Percentiles rank a stretch among this genome's conserved stretches.
phyloP scores from a whole-genome alignment of 176 grass and related monocot species.

The Oryza coarctata region DNA sequence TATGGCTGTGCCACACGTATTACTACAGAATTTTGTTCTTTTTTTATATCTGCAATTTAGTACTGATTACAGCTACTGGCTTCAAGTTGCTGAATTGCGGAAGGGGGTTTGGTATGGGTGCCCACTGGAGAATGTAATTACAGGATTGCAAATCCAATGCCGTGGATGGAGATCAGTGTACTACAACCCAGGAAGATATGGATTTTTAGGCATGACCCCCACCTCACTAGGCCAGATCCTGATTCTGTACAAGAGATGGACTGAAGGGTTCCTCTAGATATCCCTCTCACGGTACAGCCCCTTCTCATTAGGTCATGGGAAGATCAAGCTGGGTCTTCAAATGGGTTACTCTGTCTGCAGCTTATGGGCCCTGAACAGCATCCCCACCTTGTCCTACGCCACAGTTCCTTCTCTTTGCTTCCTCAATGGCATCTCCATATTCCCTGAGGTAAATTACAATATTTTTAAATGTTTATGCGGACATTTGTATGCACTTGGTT shows the following conservation, averaged over 20 bases:
- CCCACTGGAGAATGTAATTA: slow-evolving; percentile 75
- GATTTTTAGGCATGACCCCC: slow-evolving; percentile 63
- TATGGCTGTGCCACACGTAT: not conserved
- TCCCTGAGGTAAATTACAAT: slow-evolving; percentile 53
- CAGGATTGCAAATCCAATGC: slow-evolving; percentile 74
- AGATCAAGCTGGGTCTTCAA: slow-evolving; percentile 60
- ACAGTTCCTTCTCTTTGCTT: slow-evolving; percentile 67
- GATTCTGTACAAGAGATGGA: slow-evolving; percentile 87
- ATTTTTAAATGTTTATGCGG: not conserved
- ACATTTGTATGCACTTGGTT: not conserved
- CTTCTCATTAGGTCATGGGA: slow-evolving; percentile 52
- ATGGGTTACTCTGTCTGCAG: slow-evolving; percentile 67
- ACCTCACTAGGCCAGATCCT: slow-evolving; percentile 63
- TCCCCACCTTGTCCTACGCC: slow-evolving; percentile 67
- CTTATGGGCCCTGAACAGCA: slow-evolving; percentile 59
- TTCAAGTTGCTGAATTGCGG: slow-evolving; percentile 53
- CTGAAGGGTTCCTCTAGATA: slow-evolving; percentile 71
- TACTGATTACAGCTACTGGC: not conserved
- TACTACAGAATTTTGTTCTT: not conserved
- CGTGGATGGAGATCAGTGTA: slow-evolving; percentile 69
- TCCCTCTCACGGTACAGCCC: slow-evolving; percentile 68
- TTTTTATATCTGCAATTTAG: not conserved
- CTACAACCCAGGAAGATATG: slow-evolving; percentile 46
- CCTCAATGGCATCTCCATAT: slow-evolving; percentile 62
- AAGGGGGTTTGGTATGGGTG: slow-evolving; percentile 73